Percentiles rank a stretch among this genome's conserved stretches.
Conservation (phyloP, 2,329 filamentous ascomycete genomes). For the Ophiosphaerella narmari region DNA sequence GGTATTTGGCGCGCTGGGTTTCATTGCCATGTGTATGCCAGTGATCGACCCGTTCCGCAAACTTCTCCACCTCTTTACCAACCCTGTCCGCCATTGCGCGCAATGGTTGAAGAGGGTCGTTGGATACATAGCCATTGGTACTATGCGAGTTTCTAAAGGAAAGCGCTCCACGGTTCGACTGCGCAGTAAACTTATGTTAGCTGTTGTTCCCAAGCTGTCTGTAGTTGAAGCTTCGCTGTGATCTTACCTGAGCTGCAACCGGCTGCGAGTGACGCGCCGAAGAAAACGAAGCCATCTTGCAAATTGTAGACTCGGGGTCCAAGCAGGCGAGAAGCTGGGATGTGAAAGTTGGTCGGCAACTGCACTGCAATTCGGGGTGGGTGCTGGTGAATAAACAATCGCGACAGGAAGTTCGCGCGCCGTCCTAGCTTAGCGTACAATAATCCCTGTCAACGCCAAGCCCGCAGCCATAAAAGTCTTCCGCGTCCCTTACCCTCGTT, state of each 20-base stretch:
- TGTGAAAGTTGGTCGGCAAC: not conserved
- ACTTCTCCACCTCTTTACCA: constrained; percentile 82
- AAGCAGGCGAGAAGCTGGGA: not conserved
- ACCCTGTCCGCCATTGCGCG: constrained; percentile 70
- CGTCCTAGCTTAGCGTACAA: not conserved
- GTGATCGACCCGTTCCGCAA: constrained; percentile 80
- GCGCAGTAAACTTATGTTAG: not conserved
- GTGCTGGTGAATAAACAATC: constrained; percentile 1
- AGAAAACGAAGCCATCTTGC: constrained; percentile 31
- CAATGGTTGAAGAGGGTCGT: constrained; percentile 61
- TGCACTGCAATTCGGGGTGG: not conserved
- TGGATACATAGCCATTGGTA: constrained; percentile 17
- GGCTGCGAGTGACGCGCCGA: constrained; percentile 33
- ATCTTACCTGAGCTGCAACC: constrained; percentile 28
- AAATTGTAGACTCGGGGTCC: not conserved
- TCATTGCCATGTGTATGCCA: constrained; percentile 54
- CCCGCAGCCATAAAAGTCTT: not conserved
- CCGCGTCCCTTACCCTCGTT: not conserved
- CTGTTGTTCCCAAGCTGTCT: not conserved
- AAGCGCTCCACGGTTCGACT: constrained; percentile 19
- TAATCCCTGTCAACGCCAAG: not conserved
- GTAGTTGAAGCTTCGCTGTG: constrained; percentile 5
- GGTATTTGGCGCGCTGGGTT: constrained; percentile 58
- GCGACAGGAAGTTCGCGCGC: not conserved
- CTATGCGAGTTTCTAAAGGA: constrained; percentile 19